Conservation (phyloP, 2,329 filamentous ascomycete species). For the Verticillium isaacii region DNA sequence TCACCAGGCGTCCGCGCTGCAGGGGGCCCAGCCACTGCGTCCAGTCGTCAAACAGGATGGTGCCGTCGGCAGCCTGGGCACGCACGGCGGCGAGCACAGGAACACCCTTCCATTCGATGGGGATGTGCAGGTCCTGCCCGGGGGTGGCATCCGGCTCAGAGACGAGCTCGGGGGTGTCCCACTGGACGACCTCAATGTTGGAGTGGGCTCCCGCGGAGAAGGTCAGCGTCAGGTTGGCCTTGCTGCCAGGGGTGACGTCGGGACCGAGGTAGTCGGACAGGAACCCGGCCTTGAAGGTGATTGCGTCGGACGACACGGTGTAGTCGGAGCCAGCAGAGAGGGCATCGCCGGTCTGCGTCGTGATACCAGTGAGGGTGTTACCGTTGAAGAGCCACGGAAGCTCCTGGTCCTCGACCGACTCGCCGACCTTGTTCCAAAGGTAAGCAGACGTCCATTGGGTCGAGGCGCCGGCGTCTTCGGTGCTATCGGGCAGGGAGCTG, state of each 20-base stretch:
- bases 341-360: conserved; percentile 14
- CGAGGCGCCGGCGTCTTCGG: conserved; percentile 37
- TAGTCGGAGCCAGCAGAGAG: conserved; percentile 40
- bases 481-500: conserved; percentile 47
- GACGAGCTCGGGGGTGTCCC: conserved; percentile 37
- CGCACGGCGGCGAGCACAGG: conserved; percentile 45
- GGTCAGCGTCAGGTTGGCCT: conserved; percentile 44
- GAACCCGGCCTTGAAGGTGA: conserved; percentile 44
- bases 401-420: conserved; percentile 31
- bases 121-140: conserved; percentile 37
- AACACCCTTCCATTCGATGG: conserved; percentile 44
- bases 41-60: conserved; percentile 50
- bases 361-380: conserved; percentile 41
- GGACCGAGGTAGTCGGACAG: conserved; percentile 37
- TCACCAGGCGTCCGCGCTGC: conserved; percentile 39
- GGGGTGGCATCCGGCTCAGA: conserved; percentile 13
- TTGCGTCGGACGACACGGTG: conserved; percentile 32
- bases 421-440: conserved; percentile 47
- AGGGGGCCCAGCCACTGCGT: conserved; percentile 47
- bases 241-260: conserved; percentile 35
- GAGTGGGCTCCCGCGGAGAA: conserved; percentile 47
- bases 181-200: conserved; percentile 45
- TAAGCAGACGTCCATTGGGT: conserved; percentile 47
- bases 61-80: conserved; percentile 41
- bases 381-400: conserved; percentile 50